These are phyloP conservation scores for Aspergillus leporis DNA, from an alignment of 495 filamentous ascomycete species.

Conservation along the genomic window DNA sequence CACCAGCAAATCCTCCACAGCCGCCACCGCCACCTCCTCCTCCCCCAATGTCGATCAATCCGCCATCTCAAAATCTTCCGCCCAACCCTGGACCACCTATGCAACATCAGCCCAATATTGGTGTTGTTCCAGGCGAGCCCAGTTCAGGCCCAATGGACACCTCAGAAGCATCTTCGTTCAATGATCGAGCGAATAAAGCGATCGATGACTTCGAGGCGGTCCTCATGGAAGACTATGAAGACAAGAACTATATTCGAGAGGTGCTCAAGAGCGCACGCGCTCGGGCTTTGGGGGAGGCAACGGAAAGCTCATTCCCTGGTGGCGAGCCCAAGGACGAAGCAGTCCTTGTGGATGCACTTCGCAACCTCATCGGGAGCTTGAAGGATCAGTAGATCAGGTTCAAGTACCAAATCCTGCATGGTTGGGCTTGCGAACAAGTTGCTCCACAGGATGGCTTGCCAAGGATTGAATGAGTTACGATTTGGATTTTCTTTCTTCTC, in stretches of 20 bases:
- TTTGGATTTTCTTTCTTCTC: conserved; percentile 24
- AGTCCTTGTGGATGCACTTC: conserved; percentile 46
- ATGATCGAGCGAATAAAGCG: conserved; percentile 50
- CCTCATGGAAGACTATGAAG: conserved; percentile 50
- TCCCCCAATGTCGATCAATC: conserved; percentile 21
- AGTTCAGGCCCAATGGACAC: conserved; percentile 47
- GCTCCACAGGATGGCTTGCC: conserved; percentile 1
- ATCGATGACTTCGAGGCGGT: conserved; percentile 51
- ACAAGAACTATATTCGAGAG: conserved; percentile 52
- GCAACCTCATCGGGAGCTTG: conserved; percentile 43
- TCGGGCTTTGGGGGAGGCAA: conserved; percentile 42
- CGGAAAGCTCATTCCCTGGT: conserved; percentile 48
- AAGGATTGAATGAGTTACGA: conserved; percentile 25
- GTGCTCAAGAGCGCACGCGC: conserved; percentile 51
- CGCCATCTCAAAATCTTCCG: conserved; percentile 31
- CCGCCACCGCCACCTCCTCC: no score
- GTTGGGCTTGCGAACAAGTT: conserved; percentile 1
- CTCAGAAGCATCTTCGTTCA: conserved; percentile 46
- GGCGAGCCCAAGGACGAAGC: conserved; percentile 50
- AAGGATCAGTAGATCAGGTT: conserved; percentile 32
- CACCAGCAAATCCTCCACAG: conserved; percentile 14
- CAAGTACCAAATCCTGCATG: neutral
- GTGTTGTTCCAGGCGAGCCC: conserved; percentile 43
- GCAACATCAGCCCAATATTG: conserved; percentile 26
- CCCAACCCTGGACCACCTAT: conserved; percentile 25